Percentiles rank a stretch among this genome's conserved stretches.
Conservation (phyloP, 768 basidiomycete species). For the Lentinula lateritia region DNA sequence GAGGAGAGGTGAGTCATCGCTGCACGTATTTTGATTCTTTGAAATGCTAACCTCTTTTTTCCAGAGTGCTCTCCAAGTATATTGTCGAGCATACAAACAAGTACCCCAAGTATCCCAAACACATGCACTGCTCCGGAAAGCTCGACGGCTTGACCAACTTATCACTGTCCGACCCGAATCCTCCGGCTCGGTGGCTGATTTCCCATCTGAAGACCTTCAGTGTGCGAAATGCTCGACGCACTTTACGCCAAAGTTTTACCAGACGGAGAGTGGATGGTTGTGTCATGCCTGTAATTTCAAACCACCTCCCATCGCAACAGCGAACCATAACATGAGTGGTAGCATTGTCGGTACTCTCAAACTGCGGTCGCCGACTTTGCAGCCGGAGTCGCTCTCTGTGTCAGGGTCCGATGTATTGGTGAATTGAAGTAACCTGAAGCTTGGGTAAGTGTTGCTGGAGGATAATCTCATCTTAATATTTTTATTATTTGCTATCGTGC, state of each 20-base stretch:
- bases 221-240: slow-evolving; percentile 63
- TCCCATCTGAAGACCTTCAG: slow-evolving; percentile 28
- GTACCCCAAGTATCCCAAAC: slow-evolving; percentile 57
- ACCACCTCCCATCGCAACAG: not conserved
- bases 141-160: slow-evolving; percentile 73
- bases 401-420: not conserved
- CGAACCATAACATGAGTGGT: not conserved
- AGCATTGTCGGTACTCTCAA: not conserved
- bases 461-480: too few species aligned
- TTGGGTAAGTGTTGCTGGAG: too few species aligned
- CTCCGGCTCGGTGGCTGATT: slow-evolving; percentile 8
- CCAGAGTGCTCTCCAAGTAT: slow-evolving; percentile 88
- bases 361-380: not conserved
- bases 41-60: not conserved
- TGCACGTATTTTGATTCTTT: not conserved
- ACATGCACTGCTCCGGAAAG: slow-evolving; percentile 86
- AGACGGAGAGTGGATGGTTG: slow-evolving; percentile 25
- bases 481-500: not conserved
- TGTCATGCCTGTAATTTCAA: slow-evolving; percentile 46
- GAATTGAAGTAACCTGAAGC: not conserved
- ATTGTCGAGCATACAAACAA: slow-evolving; percentile 81
- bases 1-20: slow-evolving; percentile 55
- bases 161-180: slow-evolving; percentile 45
- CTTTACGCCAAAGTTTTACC: slow-evolving; percentile 76
- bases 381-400: not conserved